phyloP scores from a whole-genome alignment of 2,329 filamentous ascomycete species.

The Trichoderma sp. region DNA sequence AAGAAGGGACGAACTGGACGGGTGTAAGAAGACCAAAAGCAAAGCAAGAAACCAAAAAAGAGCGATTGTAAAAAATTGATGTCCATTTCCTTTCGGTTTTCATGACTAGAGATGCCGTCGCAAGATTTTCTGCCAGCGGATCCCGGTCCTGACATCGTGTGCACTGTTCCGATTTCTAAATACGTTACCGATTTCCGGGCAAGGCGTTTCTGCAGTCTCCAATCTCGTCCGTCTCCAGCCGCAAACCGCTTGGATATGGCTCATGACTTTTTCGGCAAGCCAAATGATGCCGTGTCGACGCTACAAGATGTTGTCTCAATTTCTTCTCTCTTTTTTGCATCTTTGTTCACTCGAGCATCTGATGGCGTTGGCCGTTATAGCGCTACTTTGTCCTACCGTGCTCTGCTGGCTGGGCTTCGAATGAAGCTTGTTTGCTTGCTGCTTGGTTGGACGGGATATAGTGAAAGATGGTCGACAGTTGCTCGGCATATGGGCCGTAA shows the following conservation, averaged over 20 bases:
- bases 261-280: not conserved
- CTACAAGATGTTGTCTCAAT: not conserved
- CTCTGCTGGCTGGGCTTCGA: not conserved
- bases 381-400: not conserved
- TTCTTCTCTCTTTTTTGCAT: not conserved
- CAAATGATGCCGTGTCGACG: not conserved
- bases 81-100: conserved; percentile 34
- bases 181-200: conserved; percentile 2
- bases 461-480: not conserved
- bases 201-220: not conserved
- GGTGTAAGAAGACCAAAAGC: conserved; percentile 25
- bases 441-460: not conserved
- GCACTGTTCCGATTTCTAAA: conserved; percentile 9
- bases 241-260: conserved; percentile 20
- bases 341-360: not conserved
- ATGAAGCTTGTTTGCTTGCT: not conserved
- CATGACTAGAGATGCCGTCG: conserved; percentile 36
- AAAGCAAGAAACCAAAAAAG: conserved; percentile 23
- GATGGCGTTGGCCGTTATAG: not conserved
- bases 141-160: conserved; percentile 21
- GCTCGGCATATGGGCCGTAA: not conserved
- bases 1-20: conserved; percentile 40
- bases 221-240: conserved; percentile 7
- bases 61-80: conserved; percentile 34
- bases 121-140: conserved; percentile 29